Evolutionary conservation across 2,329 filamentous ascomycete genomes (phyloP).

Genomic region (Aureobasidium sp.): DNA sequence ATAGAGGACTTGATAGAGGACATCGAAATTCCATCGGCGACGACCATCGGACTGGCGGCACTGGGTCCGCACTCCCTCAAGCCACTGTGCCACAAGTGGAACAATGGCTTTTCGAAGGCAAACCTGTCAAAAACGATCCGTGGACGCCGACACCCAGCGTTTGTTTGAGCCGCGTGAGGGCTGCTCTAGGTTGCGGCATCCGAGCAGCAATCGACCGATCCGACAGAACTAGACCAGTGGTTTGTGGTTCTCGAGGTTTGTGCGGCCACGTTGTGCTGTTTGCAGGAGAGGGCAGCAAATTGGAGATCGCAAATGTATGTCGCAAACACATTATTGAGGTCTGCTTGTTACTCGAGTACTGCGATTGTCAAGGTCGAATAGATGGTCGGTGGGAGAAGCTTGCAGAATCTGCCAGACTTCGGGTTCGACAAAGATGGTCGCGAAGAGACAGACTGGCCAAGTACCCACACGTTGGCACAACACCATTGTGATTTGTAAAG

Average conservation of each 20-base stretch:
- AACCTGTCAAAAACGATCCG: conserved; percentile 5
- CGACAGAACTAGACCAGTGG: not conserved
- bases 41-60: not conserved
- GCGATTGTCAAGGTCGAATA: too few species aligned
- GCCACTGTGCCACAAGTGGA: not conserved
- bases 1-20: too few species aligned
- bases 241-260: not conserved
- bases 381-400: not conserved
- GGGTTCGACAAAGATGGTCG: not conserved
- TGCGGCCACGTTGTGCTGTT: not conserved
- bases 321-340: not conserved
- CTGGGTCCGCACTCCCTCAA: not conserved
- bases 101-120: not conserved
- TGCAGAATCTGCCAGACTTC: not conserved
- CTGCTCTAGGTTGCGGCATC: not conserved
- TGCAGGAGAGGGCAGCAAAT: not conserved
- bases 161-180: not conserved
- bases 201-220: conserved; percentile 1
- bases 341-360: too few species aligned
- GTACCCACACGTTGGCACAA: not conserved
- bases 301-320: not conserved
- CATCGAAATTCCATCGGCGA: not conserved
- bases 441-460: not conserved
- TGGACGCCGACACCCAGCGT: not conserved
- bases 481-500: not conserved